Evolutionary conservation across 163 green algal genomes (phyloP).

Genomic region (Volvox carteri): DNA sequence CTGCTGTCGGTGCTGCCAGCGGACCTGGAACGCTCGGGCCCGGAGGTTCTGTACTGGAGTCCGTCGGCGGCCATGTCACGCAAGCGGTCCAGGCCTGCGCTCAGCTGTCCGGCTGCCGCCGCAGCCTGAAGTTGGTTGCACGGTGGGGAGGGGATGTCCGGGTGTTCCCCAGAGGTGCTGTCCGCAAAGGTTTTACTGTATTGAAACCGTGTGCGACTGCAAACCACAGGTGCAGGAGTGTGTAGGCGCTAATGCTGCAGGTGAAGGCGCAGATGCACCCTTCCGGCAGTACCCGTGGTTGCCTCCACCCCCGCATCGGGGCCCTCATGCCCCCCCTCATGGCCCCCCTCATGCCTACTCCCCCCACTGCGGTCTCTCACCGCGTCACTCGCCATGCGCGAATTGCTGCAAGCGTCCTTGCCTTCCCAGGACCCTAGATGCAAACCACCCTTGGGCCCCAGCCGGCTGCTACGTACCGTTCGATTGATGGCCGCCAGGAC

Average conservation of each 20-base stretch:
- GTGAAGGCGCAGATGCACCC: too few species aligned
- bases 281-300: too few species aligned
- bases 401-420: not conserved
- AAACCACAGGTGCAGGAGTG: too few species aligned
- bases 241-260: too few species aligned
- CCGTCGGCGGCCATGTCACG: not conserved
- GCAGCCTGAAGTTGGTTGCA: not conserved
- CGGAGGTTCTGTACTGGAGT: not conserved
- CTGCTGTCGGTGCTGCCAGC: not conserved
- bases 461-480: constrained; percentile 27
- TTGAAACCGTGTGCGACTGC: too few species aligned
- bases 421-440: not conserved
- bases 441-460: too few species aligned
- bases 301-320: not conserved
- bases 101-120: not conserved
- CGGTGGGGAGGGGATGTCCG: not conserved
- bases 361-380: not conserved
- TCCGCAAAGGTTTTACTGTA: not conserved
- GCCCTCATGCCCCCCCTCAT: not conserved
- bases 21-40: not conserved
- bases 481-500: constrained; percentile 8
- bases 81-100: not conserved
- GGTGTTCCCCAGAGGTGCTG: not conserved
- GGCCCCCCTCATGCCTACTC: too few species aligned
- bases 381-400: not conserved